Base-by-base conservation (phyloP, 2,329 filamentous ascomycete genomes). In the Graphiopsis chlorocephala region DNA sequence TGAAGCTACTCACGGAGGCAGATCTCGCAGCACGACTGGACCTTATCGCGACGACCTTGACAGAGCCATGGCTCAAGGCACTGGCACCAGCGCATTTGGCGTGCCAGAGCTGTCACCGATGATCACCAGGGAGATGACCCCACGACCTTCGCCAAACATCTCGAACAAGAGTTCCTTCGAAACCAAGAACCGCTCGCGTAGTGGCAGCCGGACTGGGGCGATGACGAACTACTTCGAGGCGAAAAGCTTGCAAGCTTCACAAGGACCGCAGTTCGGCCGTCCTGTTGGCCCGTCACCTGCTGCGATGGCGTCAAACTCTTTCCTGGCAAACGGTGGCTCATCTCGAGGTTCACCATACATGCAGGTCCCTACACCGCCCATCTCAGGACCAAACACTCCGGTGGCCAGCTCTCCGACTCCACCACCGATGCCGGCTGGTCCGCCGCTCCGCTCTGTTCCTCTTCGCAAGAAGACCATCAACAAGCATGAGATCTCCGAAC, bases 401-500 rank as follows among this genome's bases (percentile, higher is more conserved):
- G 73, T 77, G 23, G 60, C 48, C 20, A 47, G 31, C 38, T 66
- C 59, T 17, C 56, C 57, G 4, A 65, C 52, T 60, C 65, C 64
- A 66, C 72, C 65, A n/a, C 69, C 67, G 26, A 72, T 68, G 48
- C 64, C 75, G 38, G 75, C 72, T 25, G 77, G 74, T 33, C 77
- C 75, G 66, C 74, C 81, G 33, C 78, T 80, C 20, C 75, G 80
- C 7, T 5, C 81, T 79, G 20, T 74, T 79, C 38, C 77, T 28
- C 69, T 70, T n/a, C 81, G 85, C 42, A 88, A 88, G 77, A 83
- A 84, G 70, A 80, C 82, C 0, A 80, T 89, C 56, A 83, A 83
- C 67, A 89, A 89, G 74, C 78, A 80, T 14, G 83, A 85, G 64
- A 89, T 89, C 58, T 88, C 85, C 2, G 86, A 89, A 69, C 87